phyloP scores from a whole-genome alignment of 2,329 filamentous ascomycete genomes.

The Apiospora malaysiana region DNA sequence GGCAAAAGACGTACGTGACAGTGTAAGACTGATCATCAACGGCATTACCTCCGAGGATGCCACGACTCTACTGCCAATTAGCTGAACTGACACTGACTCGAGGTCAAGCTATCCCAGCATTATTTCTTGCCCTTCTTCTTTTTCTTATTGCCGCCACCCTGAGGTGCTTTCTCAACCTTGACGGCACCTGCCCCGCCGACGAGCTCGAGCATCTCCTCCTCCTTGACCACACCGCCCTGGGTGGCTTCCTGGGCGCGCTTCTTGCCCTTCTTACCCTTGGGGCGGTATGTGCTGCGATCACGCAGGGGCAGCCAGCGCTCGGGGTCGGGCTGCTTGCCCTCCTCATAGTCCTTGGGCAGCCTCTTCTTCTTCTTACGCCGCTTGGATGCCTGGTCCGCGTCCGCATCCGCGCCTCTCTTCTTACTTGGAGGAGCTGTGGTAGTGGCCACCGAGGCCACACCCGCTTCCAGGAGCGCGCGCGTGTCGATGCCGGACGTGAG shows the following conservation, averaged over 20 bases:
- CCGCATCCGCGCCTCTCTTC: constrained; percentile 55
- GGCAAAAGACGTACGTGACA: not conserved
- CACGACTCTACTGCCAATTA: not conserved
- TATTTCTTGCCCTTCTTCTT: constrained; percentile 55
- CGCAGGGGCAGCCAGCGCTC: constrained; percentile 93
- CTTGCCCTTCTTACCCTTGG: constrained; percentile 92
- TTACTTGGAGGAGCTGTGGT: constrained; percentile 47
- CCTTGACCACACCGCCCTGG: constrained; percentile 82
- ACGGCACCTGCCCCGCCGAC: constrained; percentile 68
- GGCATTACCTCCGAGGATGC: not conserved
- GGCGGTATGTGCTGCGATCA: constrained; percentile 86
- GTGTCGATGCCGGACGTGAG: constrained; percentile 68
- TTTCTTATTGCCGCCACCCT: constrained; percentile 38
- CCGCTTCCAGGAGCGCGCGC: constrained; percentile 66
- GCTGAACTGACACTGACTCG: not conserved
- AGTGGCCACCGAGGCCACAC: constrained; percentile 60
- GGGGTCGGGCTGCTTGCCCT: constrained; percentile 81
- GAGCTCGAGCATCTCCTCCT: constrained; percentile 71
- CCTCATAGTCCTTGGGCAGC: constrained; percentile 76
- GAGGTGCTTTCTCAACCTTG: constrained; percentile 65
- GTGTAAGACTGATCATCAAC: not conserved
- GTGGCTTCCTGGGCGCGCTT: constrained; percentile 79
- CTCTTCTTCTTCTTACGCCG: constrained; percentile 56
- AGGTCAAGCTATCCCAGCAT: not conserved
- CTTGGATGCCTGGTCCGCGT: constrained; percentile 52